Conservation (phyloP, 1,284 basidiomycete species). For the Mycosarcoma mackinlayi region DNA sequence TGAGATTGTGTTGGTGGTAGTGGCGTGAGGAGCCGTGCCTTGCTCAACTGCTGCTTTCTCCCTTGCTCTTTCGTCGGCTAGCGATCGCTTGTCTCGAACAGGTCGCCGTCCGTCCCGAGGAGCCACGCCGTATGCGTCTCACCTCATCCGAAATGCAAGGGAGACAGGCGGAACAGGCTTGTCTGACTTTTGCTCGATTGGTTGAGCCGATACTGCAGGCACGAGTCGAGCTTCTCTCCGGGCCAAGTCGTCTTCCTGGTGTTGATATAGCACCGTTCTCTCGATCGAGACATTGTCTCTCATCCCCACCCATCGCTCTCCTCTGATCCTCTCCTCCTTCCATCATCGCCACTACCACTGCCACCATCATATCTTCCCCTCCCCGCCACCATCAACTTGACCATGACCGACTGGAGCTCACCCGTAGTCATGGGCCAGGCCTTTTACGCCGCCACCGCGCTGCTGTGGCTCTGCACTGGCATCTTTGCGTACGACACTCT, state of each 20-base stretch:
- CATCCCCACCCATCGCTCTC: too few relatives aligned
- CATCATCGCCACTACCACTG: background rate
- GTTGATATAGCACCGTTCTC: too few relatives aligned
- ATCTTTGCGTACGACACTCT: constrained; percentile 31
- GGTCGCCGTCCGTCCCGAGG: constrained; percentile 6
- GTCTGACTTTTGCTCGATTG: too few relatives aligned
- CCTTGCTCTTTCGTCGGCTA: constrained; percentile 7
- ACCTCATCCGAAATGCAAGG: too few relatives aligned
- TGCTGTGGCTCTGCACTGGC: constrained; percentile 43
- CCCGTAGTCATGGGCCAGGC: constrained; percentile 21
- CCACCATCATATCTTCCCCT: background rate
- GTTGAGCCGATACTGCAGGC: too few relatives aligned
- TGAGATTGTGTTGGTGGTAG: constrained; percentile 2
- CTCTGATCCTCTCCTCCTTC: background rate
- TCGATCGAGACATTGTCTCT: too few relatives aligned
- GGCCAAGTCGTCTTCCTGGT: too few relatives aligned
- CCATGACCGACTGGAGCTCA: constrained; percentile 35
- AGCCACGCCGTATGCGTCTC: too few relatives aligned
- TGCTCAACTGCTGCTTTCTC: background rate
- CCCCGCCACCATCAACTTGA: background rate
- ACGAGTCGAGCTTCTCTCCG: too few relatives aligned
- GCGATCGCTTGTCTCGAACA: constrained; percentile 20
- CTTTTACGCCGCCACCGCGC: constrained; percentile 24
- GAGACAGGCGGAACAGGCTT: too few relatives aligned
- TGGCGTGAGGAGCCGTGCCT: background rate